Evolutionary conservation across 2,329 filamentous ascomycete species (phyloP), one percentile per base, ranked within the genome.

Genomic region (Verticillium nubilum): DNA sequence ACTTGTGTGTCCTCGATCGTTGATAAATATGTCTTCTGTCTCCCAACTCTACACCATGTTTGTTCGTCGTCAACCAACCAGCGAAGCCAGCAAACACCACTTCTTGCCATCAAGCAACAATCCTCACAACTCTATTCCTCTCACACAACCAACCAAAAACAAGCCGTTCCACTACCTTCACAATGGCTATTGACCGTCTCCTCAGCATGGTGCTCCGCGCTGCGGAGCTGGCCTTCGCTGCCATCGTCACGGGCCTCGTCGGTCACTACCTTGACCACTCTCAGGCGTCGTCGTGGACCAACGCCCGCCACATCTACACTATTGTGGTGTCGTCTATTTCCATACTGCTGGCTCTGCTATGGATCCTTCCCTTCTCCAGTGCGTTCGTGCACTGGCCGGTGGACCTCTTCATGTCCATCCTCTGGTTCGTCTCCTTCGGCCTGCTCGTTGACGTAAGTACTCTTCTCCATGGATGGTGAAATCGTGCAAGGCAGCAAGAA

Each of bases 251-350:
- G 26, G 89, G 88, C 61, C 78, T 92, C 62, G 85, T 87, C 60
- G 88, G 87, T 57, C 71, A 84, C 64, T 89, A 88, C 71, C 83
- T 92, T 27, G 80, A 86, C 69, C 65, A 73, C 3, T 76, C 76
- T 56, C 61, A 76, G 25, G 72, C 77, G 35, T 78, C 79, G 58
- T 73, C 78, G 61, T 86, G 83, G 80, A 75, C 79, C 19, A 75
- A 83, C 42, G 86, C 81, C 35, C 86, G 89, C 59, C 86, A 88
- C 76, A 91, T 93, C 74, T 93, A 91, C 77, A 84, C 88, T 53
- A 84, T 89, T 68, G 84, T 91, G 19, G 80, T 92, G 42, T 87
- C 90, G 2, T 86, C 80, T 23, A 68, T 93, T 19, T 85, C 86
- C 13, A 85, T 92, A 58, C 71, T 93, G 47, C 76, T 91, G n/a